phyloP scores from a whole-genome alignment of 352 stramenopile genomes.

The Phytophthora cajani region DNA sequence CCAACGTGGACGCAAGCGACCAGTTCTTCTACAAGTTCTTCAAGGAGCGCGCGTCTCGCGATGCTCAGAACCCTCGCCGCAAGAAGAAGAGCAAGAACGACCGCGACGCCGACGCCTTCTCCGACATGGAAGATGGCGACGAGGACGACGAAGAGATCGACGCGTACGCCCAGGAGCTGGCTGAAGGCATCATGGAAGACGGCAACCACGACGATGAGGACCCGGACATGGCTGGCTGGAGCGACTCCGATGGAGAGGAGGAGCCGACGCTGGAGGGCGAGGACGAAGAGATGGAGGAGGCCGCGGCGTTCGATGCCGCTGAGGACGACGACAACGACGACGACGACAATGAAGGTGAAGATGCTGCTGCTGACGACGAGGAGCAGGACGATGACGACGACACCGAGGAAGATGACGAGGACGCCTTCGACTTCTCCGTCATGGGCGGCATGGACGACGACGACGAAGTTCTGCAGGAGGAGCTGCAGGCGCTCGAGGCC shows the following conservation, averaged over 20 bases:
- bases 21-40: slow-evolving; percentile 96
- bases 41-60: slow-evolving; percentile 74
- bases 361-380: slow-evolving; percentile 49
- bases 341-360: slow-evolving; percentile 46
- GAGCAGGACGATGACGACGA: slow-evolving; percentile 46
- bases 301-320: slow-evolving; percentile 39
- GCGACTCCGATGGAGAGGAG: slow-evolving; percentile 54
- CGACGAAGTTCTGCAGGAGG: slow-evolving; percentile 51
- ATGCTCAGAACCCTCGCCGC: slow-evolving; percentile 37
- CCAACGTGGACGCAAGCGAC: slow-evolving; percentile 80
- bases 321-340: slow-evolving; percentile 54
- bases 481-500: slow-evolving; percentile 39
- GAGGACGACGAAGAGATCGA: slow-evolving; percentile 88
- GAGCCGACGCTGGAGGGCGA: slow-evolving; percentile 60
- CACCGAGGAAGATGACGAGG: slow-evolving; percentile 40
- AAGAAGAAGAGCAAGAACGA: slow-evolving; percentile 47
- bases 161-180: slow-evolving; percentile 89
- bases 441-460: slow-evolving; percentile 56
- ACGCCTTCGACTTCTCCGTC: slow-evolving; percentile 55
- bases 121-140: slow-evolving; percentile 57
- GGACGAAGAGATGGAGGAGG: slow-evolving; percentile 50
- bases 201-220: slow-evolving; percentile 81
- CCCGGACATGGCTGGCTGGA: slow-evolving; percentile 76
- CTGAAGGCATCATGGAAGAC: slow-evolving; percentile 89
- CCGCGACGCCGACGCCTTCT: slow-evolving; percentile 60